phyloP scores from a whole-genome alignment of 225 moss, liverwort and hornwort species.

The Anthoceros angustus region DNA sequence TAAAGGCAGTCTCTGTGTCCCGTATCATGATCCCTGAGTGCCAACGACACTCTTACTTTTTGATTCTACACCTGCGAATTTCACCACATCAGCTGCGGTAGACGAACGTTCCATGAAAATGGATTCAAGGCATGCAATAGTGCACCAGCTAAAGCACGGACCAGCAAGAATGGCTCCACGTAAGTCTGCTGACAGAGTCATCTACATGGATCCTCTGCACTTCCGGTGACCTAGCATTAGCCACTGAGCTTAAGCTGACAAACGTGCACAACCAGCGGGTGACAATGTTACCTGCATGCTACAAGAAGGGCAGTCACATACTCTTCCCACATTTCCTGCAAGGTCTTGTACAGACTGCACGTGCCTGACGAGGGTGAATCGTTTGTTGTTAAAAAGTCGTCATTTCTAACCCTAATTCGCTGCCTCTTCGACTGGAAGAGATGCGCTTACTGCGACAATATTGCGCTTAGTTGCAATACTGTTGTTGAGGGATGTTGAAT shows the following conservation, averaged over 20 bases:
- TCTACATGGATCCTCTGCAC: too few relatives aligned
- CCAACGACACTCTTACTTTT: slow-evolving; percentile 26
- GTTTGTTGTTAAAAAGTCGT: neutral
- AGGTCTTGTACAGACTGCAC: neutral
- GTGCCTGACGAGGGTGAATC: neutral
- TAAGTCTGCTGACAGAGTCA: slow-evolving; percentile 47
- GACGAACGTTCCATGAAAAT: neutral
- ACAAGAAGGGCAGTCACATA: neutral
- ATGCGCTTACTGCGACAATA: too few relatives aligned
- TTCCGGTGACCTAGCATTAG: too few relatives aligned
- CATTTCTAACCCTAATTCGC: neutral
- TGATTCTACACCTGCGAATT: slow-evolving; percentile 41
- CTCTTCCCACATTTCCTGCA: neutral
- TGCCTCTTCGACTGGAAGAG: too few relatives aligned
- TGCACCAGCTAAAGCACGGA: slow-evolving; percentile 6
- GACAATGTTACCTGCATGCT: neutral
- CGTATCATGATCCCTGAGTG: slow-evolving; percentile 54
- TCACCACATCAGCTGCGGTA: neutral
- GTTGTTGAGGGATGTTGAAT: too few relatives aligned
- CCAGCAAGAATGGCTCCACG: slow-evolving; percentile 67
- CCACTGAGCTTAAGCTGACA: too few relatives aligned
- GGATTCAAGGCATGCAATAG: neutral
- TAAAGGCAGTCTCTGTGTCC: slow-evolving; percentile 72
- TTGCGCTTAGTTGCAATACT: too few relatives aligned
- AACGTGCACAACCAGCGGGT: too few relatives aligned